phyloP scores from a whole-genome alignment of 2,329 filamentous ascomycete genomes.

The Xylaria sp. region DNA sequence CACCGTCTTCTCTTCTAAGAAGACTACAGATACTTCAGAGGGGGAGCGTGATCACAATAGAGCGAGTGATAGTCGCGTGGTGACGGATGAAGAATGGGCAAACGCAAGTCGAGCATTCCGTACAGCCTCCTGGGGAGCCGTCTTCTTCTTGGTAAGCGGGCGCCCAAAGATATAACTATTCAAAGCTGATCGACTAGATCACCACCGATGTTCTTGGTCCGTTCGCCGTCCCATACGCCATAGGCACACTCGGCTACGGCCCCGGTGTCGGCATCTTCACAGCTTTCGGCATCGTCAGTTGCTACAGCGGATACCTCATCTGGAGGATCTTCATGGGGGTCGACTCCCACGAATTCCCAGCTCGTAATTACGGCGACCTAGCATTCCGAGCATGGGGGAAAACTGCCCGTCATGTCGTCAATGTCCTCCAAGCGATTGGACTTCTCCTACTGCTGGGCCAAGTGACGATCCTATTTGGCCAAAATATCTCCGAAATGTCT shows the following conservation, averaged over 20 bases:
- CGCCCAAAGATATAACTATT: background rate
- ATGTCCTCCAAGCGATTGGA: conserved; percentile 52
- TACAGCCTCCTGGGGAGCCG: conserved; percentile 52
- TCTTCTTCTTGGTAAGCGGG: conserved; percentile 49
- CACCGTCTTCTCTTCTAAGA: conserved; percentile 17
- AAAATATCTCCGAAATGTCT: conserved; percentile 57
- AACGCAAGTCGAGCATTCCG: conserved; percentile 52
- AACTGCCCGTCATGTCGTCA: conserved; percentile 52
- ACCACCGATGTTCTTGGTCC: conserved; percentile 55
- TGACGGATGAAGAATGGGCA: conserved; percentile 52
- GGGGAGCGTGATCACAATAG: background rate
- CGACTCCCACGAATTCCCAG: conserved; percentile 53
- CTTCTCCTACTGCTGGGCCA: conserved; percentile 21
- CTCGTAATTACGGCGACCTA: conserved; percentile 54
- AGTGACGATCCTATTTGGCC: conserved; percentile 23
- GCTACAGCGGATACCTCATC: conserved; percentile 53
- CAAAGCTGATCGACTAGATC: conserved; percentile 39
- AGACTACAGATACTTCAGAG: background rate
- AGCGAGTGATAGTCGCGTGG: background rate
- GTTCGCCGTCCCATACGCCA: conserved; percentile 44
- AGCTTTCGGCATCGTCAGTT: conserved; percentile 49
- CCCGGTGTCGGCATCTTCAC: conserved; percentile 54
- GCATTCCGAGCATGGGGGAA: conserved; percentile 55
- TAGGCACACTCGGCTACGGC: conserved; percentile 43
- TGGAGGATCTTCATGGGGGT: conserved; percentile 52